Base-by-base conservation (phyloP, 441 rosid species). In the Daphne laureola region DNA sequence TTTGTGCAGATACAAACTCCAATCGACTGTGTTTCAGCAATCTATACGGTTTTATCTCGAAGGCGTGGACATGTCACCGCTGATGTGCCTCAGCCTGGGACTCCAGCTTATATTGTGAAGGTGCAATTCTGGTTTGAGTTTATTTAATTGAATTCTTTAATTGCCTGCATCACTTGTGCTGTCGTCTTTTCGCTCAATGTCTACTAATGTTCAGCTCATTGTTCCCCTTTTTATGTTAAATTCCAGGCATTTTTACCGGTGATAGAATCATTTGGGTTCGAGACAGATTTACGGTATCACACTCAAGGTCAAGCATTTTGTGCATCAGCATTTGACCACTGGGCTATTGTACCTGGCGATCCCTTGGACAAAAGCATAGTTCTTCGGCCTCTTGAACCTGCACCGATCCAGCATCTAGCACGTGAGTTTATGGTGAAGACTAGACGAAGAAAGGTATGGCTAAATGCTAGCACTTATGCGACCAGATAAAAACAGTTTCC, bases 51-150 rank as follows among this genome's bases (percentile, higher is more conserved):
- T 49, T 64, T 92, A 57, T 92, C 98, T 44, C 91, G 97, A 36
- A 89, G 98, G 64, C 95, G 97, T 81, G 98, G 98, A 18, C 98
- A 92, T 61, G 96, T 92, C 53, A 92, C 98, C 25, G 90, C 97
- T 36, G 96, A 92, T 73, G 90, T 92, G 67, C 98, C 98, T 67
- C 98, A 88, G 71, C 96, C 98, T 1, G 96, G 98, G 59, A 92
- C 96, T 15, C 96, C 98, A 1, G 86, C 86, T 57, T 92, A 92
- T 67, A 88, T 84, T 55, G 98, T 91, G 48, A 91, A 92, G 97
- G 96, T 87, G 49, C 62, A 31, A 59, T 17, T 43, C 65, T 52
- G 35, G 59, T 3, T 44, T 67, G 38, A 40, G 54, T 58, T 57
- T 9, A 25, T 51, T 27, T 54, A 55, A 23, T 14, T 43, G 4